Percentiles rank a stretch among this genome's conserved stretches.
Conservation (phyloP, 371 early-diverging fungal species). For the Zancudomyces culisetae region DNA sequence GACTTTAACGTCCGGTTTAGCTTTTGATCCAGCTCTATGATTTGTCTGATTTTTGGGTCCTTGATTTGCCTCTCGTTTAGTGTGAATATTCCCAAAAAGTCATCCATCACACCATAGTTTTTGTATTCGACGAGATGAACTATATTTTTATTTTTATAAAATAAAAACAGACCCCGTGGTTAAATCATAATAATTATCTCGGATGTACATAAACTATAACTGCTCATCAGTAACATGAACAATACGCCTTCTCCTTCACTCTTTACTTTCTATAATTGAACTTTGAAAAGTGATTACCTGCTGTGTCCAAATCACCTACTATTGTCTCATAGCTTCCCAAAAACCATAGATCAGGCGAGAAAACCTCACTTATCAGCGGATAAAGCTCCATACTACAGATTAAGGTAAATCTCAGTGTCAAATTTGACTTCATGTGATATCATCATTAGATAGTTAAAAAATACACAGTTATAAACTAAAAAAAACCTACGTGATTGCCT, state of each 20-base stretch:
- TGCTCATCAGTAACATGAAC: too few relatives aligned
- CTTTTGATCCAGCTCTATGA: conserved; percentile 34
- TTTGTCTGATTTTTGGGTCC: conserved; percentile 25
- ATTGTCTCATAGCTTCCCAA: conserved; percentile 75
- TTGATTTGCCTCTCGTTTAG: conserved; percentile 27
- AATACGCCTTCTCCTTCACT: too few relatives aligned
- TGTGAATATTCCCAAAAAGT: not conserved
- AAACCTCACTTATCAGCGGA: conserved; percentile 51
- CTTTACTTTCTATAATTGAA: too few relatives aligned
- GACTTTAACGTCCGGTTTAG: conserved; percentile 32
- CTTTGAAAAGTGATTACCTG: too few relatives aligned
- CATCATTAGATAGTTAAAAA: not conserved
- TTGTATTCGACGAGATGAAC: conserved; percentile 90
- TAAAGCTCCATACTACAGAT: conserved; percentile 36
- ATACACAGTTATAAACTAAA: not conserved
- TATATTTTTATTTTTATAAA: not conserved
- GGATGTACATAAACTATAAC: too few relatives aligned
- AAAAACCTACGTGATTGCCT: conserved; percentile 24
- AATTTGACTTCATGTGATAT: not conserved
- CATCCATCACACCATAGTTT: conserved; percentile 58
- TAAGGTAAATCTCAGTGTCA: not conserved
- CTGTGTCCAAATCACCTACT: conserved; percentile 72
- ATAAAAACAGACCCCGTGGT: too few relatives aligned
- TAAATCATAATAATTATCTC: too few relatives aligned
- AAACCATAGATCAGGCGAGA: conserved; percentile 47